Conservation (phyloP, 208 protist species). For the Leishmania aethiopica region DNA sequence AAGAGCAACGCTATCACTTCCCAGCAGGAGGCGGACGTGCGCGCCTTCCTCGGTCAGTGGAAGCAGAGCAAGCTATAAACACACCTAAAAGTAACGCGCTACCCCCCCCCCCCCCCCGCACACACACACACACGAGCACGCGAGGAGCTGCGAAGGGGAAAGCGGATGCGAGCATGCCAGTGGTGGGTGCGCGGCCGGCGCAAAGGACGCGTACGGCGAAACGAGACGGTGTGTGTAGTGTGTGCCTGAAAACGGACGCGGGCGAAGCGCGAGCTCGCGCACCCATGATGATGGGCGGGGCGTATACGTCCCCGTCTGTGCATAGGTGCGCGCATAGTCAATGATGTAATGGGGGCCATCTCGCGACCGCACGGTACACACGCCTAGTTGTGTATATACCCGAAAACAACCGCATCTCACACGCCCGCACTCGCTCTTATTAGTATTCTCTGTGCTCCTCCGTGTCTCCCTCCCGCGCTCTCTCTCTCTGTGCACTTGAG, state of each 20-base stretch:
- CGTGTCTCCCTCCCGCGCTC: too few relatives aligned
- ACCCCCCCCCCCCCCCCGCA: background rate
- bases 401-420: too few relatives aligned
- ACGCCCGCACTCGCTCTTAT: too few relatives aligned
- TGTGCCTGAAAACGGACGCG: background rate
- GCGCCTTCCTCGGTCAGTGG: conserved; percentile 63
- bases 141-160: background rate
- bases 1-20: conserved; percentile 59
- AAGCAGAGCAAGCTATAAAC: conserved; percentile 68
- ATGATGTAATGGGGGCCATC: too few relatives aligned
- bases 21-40: conserved; percentile 63
- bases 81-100: background rate
- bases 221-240: background rate
- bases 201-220: background rate
- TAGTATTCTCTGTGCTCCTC: too few relatives aligned
- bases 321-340: too few relatives aligned
- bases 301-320: too few relatives aligned
- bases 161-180: background rate
- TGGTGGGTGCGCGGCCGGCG: background rate
- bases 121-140: background rate
- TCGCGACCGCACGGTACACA: too few relatives aligned
- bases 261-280: background rate
- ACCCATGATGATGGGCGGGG: background rate
- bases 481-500: background rate
- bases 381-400: too few relatives aligned